A percentile compares a stretch with the other conserved stretches of the same genome.
Evolutionary conservation across 352 stramenopile genomes (phyloP).

Genomic region (Lagenidium giganteum): DNA sequence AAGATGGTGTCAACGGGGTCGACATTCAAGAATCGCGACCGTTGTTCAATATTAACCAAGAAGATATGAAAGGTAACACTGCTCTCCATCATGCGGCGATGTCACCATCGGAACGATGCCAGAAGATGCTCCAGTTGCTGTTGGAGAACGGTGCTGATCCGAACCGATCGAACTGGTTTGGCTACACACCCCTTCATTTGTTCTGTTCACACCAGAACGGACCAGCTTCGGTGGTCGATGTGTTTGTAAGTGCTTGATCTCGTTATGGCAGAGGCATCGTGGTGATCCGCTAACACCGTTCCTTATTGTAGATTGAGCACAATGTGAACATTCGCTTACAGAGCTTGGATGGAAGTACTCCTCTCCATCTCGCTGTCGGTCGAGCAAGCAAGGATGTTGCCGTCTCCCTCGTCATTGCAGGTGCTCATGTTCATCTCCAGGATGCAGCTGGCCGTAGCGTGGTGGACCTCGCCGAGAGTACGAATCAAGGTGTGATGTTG

Average conservation of each 20-base stretch:
- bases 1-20: background rate
- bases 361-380: constrained; percentile 73
- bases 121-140: constrained; percentile 79
- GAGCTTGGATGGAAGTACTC: constrained; percentile 81
- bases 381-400: constrained; percentile 67
- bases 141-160: constrained; percentile 77
- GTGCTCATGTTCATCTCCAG: constrained; percentile 71
- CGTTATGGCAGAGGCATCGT: background rate
- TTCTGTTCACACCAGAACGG: constrained; percentile 80
- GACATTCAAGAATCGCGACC: background rate
- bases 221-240: constrained; percentile 59
- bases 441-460: constrained; percentile 79
- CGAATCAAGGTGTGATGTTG: constrained; percentile 73
- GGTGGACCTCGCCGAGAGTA: constrained; percentile 79
- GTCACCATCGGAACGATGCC: constrained; percentile 69
- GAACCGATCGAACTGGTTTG: constrained; percentile 79
- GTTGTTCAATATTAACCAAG: constrained; percentile 70
- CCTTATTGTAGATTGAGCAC: constrained; percentile 61
- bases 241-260: constrained; percentile 58
- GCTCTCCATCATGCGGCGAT: constrained; percentile 81
- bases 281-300: background rate
- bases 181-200: constrained; percentile 81
- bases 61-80: constrained; percentile 82
- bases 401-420: constrained; percentile 64
- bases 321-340: constrained; percentile 72